phyloP scores from a whole-genome alignment of 2,329 filamentous ascomycete species.

The Apiospora pterosperma region DNA sequence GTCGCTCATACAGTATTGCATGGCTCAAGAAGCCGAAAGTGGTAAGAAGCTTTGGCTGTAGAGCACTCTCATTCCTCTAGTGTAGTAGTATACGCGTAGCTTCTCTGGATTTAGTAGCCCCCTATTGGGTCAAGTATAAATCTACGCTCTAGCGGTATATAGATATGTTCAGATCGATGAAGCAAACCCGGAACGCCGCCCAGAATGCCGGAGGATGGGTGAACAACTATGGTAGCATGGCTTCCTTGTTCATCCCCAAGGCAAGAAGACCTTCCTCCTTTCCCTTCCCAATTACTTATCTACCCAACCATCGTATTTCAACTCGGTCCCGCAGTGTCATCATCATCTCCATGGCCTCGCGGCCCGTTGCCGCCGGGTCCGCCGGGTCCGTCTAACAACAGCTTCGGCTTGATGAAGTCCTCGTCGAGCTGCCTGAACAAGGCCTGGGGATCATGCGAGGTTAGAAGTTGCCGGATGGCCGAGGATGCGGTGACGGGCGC shows the following conservation, averaged over 20 bases:
- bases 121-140: not conserved
- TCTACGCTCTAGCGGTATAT: not conserved
- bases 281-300: not conserved
- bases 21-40: not conserved
- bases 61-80: not conserved
- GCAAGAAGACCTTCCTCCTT: not conserved
- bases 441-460: conserved; percentile 81
- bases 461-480: conserved; percentile 77
- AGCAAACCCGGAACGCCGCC: not conserved
- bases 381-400: conserved; percentile 68
- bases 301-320: not conserved
- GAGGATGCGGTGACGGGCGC: conserved; percentile 65
- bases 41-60: not conserved
- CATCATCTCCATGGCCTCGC: conserved; percentile 23
- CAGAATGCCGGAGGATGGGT: not conserved
- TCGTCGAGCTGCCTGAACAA: conserved; percentile 93
- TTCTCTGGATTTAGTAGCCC: not conserved
- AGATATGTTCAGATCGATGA: not conserved
- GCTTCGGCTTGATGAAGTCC: conserved; percentile 88
- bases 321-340: conserved; percentile 17
- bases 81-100: not conserved
- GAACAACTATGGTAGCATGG: not conserved
- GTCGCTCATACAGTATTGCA: too few species aligned
- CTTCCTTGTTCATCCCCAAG: not conserved
- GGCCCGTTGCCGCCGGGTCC: conserved; percentile 6